Base-by-base conservation (phyloP, 306 rosid species). In the Citrullus amarus region DNA sequence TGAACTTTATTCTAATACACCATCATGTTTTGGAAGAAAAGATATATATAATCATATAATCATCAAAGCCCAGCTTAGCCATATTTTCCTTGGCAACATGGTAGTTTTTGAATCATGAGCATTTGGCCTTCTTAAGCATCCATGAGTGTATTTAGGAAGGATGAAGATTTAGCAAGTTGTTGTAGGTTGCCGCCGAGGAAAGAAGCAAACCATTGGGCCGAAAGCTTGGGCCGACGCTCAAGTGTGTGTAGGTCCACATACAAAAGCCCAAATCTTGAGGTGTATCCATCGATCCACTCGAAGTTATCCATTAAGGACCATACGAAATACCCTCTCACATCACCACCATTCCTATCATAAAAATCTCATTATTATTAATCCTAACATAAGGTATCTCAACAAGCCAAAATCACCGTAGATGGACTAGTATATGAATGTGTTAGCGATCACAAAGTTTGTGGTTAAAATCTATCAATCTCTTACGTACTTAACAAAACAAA, bases 221-320 rank as follows among this genome's bases (percentile, higher is more conserved):
- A 91, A 28, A 81, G 86, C 57, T 88, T 91, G 8, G 93, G 88
- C 60, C 75, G 59, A 9, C 92, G 79, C 20, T 83, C 43, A 22
- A 91, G 89, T 11, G 93, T 83, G 1, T 77, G 28, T 10, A 84
- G 81, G 56, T 89, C 86, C 11, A 91, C 89, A 32, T 86, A 79
- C 72, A 81, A 86, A 4, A 91, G 76, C 20, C 96, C 96, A 85
- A 84, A 91, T 76, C 81, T 84, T 4, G 5, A 22, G 39, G 15
- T 36, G 78, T 83, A 91, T 11, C 94, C 97, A 32, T 38, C 2
- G 9, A 16, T 0, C 94, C 92, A 91, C 81, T 91, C 92, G 51
- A 89, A 88, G 72, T 85, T 88, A 77, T 91, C 94, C 79, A 89
- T 25, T 83, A 89, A 79, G 20, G 92, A 81, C 93, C 97, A 91